These are phyloP conservation scores for Bjerkandera adusta DNA, from an alignment of 1,284 basidiomycete species.

Conservation along the genomic window DNA sequence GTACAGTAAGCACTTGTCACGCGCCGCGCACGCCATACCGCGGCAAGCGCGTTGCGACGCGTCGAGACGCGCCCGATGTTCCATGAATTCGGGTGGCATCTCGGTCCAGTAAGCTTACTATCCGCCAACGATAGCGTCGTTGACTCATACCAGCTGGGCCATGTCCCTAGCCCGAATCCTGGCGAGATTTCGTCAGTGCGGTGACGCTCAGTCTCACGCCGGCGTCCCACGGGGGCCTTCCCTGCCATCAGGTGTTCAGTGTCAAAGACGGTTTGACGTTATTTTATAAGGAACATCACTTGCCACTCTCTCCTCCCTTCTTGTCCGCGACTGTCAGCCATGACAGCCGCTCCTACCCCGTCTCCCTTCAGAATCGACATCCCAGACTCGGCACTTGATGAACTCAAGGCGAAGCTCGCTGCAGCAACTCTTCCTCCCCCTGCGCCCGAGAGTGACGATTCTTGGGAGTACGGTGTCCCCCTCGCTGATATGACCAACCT, in stretches of 20 bases:
- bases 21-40: no score
- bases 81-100: no score
- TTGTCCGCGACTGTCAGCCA: neutral
- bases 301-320: neutral
- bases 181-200: neutral
- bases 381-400: slow-evolving; percentile 14
- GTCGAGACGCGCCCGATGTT: no score
- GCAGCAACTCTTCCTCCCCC: slow-evolving; percentile 1
- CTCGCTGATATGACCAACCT: slow-evolving; percentile 44
- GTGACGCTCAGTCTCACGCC: neutral
- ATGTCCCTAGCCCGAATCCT: no score
- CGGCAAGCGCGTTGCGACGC: no score
- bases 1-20: no score
- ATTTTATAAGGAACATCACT: neutral
- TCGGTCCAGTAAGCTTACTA: no score
- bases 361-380: slow-evolving; percentile 14
- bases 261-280: neutral
- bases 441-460: slow-evolving; percentile 27
- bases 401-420: slow-evolving; percentile 1
- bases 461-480: slow-evolving; percentile 46
- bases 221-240: no score
- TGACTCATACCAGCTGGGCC: no score
- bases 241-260: no score
- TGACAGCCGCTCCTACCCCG: slow-evolving; percentile 6
- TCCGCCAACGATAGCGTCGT: no score